Base-by-base conservation (phyloP, 257 asterid species). In the Pogostemon cablin region DNA sequence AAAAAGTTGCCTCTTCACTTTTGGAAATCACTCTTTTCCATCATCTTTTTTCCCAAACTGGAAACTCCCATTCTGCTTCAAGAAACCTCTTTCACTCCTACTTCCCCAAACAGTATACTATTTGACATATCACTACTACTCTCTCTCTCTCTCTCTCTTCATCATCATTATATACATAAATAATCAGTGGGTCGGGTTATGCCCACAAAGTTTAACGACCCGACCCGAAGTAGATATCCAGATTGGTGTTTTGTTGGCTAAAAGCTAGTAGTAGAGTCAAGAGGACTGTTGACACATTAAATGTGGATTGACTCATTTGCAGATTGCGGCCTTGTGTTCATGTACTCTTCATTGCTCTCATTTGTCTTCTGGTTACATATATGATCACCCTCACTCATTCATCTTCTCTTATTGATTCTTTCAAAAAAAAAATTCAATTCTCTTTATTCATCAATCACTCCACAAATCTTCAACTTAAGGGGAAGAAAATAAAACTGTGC, bases 21-120 rank as follows among this genome's bases (percentile, higher is more conserved):
- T 61, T 81, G 81, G 87, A 82, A 81, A 82, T 73, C 82, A 73
- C 32, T 75, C 82, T 62, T 87, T 59, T 55, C 70, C 79, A 65
- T 81, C 79, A 82, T 84, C 93, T 84, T 87, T 87, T 49, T 67
- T 44, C 89, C 88, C 12, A 35, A 78, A 72, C 37, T 5, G 78
- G 95, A 63, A 79, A 88, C 69, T 67, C 79, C 54, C 15, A 67
- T 68, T 35, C 77, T 76, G 77, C 81, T 71, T 65, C 87, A 87
- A 87, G 86, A 57, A 80, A 85, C 35, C 86, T 62, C 72, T 32
- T 32, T 42, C 57, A 54, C 44, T 15, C 70, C 67, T 9, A 68
- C 63, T 68, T 67, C 69, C 53, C 75, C 32, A 8, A 57, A 73
- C 74, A 78, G 67, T 78, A 32, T 15, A 47, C 2, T 5, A 17